A percentile compares a stretch with the other conserved stretches of the same genome.
These are phyloP conservation scores for Fraxinus anomala DNA, from an alignment of 257 asterid genomes.

Conservation along the genomic window DNA sequence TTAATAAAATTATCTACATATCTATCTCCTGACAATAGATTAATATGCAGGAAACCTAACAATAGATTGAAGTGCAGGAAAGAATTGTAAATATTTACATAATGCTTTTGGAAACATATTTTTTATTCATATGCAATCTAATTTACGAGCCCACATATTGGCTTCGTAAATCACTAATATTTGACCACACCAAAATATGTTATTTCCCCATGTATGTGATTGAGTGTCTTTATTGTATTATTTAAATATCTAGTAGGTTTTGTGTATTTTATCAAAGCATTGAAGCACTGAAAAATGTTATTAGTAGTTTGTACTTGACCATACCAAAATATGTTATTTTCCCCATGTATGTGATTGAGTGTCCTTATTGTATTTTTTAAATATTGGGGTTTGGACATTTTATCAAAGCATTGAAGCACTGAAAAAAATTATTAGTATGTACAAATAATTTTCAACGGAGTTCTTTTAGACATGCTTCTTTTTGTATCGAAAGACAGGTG, in stretches of 20 bases:
- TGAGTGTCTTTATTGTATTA: neutral
- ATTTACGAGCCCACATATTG: neutral
- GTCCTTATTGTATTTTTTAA: neutral
- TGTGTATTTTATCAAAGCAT: neutral
- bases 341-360: neutral
- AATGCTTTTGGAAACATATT: neutral
- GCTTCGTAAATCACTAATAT: neutral
- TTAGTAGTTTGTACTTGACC: neutral
- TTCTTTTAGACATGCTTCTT: neutral
- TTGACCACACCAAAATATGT: neutral
- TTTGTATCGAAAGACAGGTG: neutral
- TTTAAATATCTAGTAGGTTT: neutral
- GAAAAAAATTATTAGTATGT: neutral
- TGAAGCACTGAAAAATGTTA: neutral
- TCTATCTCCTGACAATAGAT: neutral
- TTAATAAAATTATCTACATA: neutral
- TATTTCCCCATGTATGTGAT: neutral
- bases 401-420: neutral
- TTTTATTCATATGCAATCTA: neutral
- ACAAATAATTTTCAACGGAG: neutral
- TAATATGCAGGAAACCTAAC: neutral
- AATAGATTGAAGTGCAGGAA: neutral
- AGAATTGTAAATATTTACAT: neutral
- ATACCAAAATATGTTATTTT: neutral
- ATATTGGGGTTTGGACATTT: neutral